Evolutionary conservation across 2,329 filamentous ascomycete genomes (phyloP), one percentile per base, ranked within the genome.

Genomic region (Stagonosporopsis rhizophila): DNA sequence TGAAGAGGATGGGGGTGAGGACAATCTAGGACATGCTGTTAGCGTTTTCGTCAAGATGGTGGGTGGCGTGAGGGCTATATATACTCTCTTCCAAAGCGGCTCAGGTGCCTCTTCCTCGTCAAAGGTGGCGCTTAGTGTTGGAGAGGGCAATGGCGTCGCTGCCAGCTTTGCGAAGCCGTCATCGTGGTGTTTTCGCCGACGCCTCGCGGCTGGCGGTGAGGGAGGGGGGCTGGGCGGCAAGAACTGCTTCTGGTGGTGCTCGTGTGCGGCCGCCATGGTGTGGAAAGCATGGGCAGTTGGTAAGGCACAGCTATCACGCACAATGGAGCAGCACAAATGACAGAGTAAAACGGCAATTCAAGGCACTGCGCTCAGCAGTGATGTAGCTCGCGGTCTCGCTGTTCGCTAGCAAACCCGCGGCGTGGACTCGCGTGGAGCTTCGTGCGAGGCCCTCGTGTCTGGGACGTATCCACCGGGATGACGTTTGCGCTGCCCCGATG

Each of bases 1-100:
- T 78, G 70, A 89, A 84, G 61, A 86, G 80, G 59, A 90, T 63
- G 7, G 88, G 87, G 0, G 86, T 88, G 75, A 88, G 79, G 63
- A 90, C 58, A 56, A 79, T 66, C 76, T 76, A 47, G 27, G 15
- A 12, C 7, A 9, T 6, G 38, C 20, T 42, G 40, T 42, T 27
- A 42, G 23, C 12, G 7, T 40, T 12, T 30, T 30, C 7, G 5
- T 6, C 27, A 30, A 30, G 7, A 30, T 11, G 3, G 27, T 12
- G 11, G 27, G 7, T 30, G 27, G 3, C 11, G 11, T 3, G 9
- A 11, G 11, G 27, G 27, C 5, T 9, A 30, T 6, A 28, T 66
- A 20, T 67, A 74, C 72, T 39, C 59, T 64, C 25, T 52, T 66
- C 35, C 75, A 35, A 19, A 70, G 58, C 3, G 68, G 47, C 19